phyloP scores from a whole-genome alignment of 192 early-diverging fungal species.

The Powellomyces hirtus region DNA sequence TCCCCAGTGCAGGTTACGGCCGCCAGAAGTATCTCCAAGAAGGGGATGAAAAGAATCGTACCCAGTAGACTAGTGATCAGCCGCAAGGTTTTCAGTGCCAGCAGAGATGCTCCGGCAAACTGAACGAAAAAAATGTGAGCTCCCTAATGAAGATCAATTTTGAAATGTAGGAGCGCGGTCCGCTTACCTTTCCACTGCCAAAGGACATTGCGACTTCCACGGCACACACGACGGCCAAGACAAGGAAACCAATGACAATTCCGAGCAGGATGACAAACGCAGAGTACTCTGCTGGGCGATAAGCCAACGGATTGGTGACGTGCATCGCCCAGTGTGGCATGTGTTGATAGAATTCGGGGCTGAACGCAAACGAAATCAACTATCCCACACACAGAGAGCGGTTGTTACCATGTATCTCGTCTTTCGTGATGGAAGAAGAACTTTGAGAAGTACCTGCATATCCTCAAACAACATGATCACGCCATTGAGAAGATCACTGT shows the following conservation, averaged over 20 bases:
- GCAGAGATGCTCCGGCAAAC: constrained; percentile 25
- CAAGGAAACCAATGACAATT: constrained; percentile 19
- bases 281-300: constrained; percentile 8
- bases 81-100: constrained; percentile 23
- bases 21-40: constrained; percentile 22
- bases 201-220: constrained; percentile 22
- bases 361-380: constrained; percentile 20
- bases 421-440: no score
- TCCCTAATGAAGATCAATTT: not conserved
- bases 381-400: no score
- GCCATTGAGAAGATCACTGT: not conserved
- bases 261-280: constrained; percentile 17
- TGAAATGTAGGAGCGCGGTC: not conserved
- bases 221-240: constrained; percentile 8
- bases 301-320: constrained; percentile 23
- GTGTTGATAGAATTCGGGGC: constrained; percentile 4
- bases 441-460: constrained; percentile 26
- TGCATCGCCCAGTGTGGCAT: constrained; percentile 30
- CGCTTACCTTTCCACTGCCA: constrained; percentile 27
- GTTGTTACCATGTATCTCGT: not conserved
- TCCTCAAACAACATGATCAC: constrained; percentile 25
- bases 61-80: constrained; percentile 22
- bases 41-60: constrained; percentile 24
- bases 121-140: not conserved
- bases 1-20: constrained; percentile 15